Evolutionary conservation across 2,329 filamentous ascomycete genomes (phyloP).

Genomic region (Peltaster fructicola): DNA sequence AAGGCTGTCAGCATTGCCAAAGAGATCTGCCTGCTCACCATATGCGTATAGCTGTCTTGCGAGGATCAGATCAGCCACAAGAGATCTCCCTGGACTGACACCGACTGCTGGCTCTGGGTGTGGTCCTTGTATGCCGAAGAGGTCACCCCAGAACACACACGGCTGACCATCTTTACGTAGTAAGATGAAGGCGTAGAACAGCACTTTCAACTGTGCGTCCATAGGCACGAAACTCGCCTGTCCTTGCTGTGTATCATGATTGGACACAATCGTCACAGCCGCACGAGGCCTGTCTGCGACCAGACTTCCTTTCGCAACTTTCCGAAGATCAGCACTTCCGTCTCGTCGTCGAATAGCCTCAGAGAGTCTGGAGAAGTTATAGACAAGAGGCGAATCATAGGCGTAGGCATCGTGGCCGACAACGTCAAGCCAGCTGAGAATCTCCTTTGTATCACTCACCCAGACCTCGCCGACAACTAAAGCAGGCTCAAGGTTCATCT

Average conservation of each 20-base stretch:
- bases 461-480: conserved; percentile 57
- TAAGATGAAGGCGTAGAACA: conserved; percentile 56
- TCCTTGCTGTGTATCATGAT: conserved; percentile 51
- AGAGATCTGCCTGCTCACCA: conserved; percentile 46
- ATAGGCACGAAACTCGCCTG: conserved; percentile 47
- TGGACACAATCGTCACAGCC: conserved; percentile 44
- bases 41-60: conserved; percentile 50
- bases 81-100: conserved; percentile 6
- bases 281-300: conserved; percentile 10
- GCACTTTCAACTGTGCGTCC: conserved; percentile 48
- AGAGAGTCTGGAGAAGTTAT: conserved; percentile 46
- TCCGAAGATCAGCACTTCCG: conserved; percentile 41
- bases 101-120: conserved; percentile 28
- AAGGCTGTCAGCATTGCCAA: conserved; percentile 41
- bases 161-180: conserved; percentile 45
- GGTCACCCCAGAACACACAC: conserved; percentile 53
- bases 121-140: conserved; percentile 43
- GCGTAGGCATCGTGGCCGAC: conserved; percentile 38
- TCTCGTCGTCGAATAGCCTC: conserved; percentile 22
- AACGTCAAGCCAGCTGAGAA: conserved; percentile 33
- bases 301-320: conserved; percentile 10
- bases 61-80: conserved; percentile 40
- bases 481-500: conserved; percentile 27
- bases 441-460: conserved; percentile 38
- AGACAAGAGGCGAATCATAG: conserved; percentile 52